Evolutionary conservation across 2,329 filamentous ascomycete species (phyloP).

Genomic region (Cordyceps pruinosa): DNA sequence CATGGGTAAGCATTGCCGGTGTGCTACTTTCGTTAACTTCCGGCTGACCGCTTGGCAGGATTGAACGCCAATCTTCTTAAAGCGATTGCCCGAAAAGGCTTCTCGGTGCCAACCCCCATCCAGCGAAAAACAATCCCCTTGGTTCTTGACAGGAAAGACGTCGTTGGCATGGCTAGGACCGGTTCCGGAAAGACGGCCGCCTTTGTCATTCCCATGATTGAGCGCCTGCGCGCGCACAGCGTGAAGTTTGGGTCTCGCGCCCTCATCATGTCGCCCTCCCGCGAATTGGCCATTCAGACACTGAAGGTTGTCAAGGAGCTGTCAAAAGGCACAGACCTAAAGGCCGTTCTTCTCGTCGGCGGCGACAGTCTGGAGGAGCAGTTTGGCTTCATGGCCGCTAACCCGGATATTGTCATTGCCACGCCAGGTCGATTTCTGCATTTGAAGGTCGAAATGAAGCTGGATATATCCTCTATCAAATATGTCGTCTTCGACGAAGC

Average conservation of each 20-base stretch:
- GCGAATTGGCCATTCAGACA: constrained; percentile 91
- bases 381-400: constrained; percentile 84
- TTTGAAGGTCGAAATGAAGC: constrained; percentile 90
- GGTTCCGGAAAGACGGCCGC: constrained; percentile 97
- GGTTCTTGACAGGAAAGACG: constrained; percentile 81
- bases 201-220: constrained; percentile 97
- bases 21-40: neutral
- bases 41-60: constrained; percentile 35
- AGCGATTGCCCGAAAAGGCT: constrained; percentile 88
- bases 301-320: constrained; percentile 95
- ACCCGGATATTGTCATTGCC: constrained; percentile 95
- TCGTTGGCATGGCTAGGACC: constrained; percentile 99
- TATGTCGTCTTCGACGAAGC: constrained; percentile 98
- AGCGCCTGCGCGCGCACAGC: constrained; percentile 83
- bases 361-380: constrained; percentile 95
- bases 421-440: constrained; percentile 95
- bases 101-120: constrained; percentile 92
- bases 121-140: constrained; percentile 94
- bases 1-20: constrained; percentile 57
- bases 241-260: constrained; percentile 79
- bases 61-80: constrained; percentile 78
- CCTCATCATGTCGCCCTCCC: constrained; percentile 82
- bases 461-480: constrained; percentile 83
- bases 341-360: constrained; percentile 83
- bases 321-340: constrained; percentile 80